Base-by-base conservation (phyloP, 75 land plant species). In the Gnetum montanum region DNA sequence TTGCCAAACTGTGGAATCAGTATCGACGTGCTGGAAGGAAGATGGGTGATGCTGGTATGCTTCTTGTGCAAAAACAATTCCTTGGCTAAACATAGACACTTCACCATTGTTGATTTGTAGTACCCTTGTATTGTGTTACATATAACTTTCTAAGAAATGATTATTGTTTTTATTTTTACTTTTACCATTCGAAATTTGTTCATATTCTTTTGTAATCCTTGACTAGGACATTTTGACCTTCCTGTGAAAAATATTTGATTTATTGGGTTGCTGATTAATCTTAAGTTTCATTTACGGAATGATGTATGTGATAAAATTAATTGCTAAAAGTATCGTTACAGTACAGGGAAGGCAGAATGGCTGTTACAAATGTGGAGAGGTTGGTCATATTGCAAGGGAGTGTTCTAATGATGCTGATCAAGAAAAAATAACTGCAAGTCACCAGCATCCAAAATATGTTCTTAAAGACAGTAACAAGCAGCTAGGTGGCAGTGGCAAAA, bases 311-410 rank as follows among this genome's bases (percentile, higher is more conserved):
- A 48, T 8, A 16, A 48, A 48, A n/a, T n/a, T n/a, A n/a, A n/a
- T n/a, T n/a, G n/a, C n/a, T n/a, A n/a, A n/a, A n/a, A n/a, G n/a
- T n/a, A n/a, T n/a, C n/a, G n/a, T n/a, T n/a, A n/a, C n/a, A n/a
- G n/a, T n/a, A n/a, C n/a, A n/a, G n/a, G n/a, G n/a, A n/a, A n/a
- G n/a, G n/a, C n/a, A n/a, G n/a, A n/a, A n/a, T 46, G 92, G 88
- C 31, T 91, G 90, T 76, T 90, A 85, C 69, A 91, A 86, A 60
- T 86, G 90, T 76, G 97, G 97, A 69, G 73, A 62, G 8, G 45
- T 49, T 35, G 90, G 84, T 49, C 96, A 90, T 63, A 43, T 79
- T 60, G 86, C 90, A 19, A 85, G 68, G 67, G 83, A 90, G 38
- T 85, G 96, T 47, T 54, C 77, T 43, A 66, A 60, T 38, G 68